Evolutionary conservation across 495 filamentous ascomycete species (phyloP).

Genomic region (Podospora comata): DNA sequence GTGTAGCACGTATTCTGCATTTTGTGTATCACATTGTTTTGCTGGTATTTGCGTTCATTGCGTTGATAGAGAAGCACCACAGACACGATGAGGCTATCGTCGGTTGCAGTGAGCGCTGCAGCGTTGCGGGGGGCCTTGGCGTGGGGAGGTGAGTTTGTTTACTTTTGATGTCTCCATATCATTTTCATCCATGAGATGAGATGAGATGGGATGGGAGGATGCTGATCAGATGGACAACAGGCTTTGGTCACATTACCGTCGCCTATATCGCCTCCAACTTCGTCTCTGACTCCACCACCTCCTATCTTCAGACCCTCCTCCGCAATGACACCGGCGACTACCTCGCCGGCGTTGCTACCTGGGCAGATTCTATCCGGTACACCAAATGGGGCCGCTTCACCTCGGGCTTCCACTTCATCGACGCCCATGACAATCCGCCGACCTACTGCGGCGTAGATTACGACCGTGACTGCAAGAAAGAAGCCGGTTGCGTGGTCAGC

Average conservation of each 20-base stretch:
- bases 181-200: not conserved
- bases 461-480: constrained; percentile 57
- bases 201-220: not conserved
- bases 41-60: not conserved
- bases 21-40: constrained; percentile 8
- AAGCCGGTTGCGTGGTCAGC: constrained; percentile 57
- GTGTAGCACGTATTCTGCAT: not conserved
- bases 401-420: constrained; percentile 66
- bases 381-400: constrained; percentile 56
- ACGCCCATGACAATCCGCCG: constrained; percentile 64
- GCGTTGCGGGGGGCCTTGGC: constrained; percentile 22
- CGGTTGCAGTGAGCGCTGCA: constrained; percentile 21
- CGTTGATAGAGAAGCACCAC: not conserved
- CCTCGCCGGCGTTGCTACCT: constrained; percentile 59
- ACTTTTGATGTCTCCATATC: not conserved
- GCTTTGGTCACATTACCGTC: constrained; percentile 59
- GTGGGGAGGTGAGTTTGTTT: constrained; percentile 31
- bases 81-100: constrained; percentile 27
- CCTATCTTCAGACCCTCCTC: constrained; percentile 44
- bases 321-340: constrained; percentile 49
- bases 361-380: constrained; percentile 62
- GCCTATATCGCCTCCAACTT: constrained; percentile 52
- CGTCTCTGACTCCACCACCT: constrained; percentile 38
- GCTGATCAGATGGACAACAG: constrained; percentile 22
- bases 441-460: constrained; percentile 56